Evolutionary conservation across 345 rosid species (phyloP).

Genomic region (Camelina laxa): DNA sequence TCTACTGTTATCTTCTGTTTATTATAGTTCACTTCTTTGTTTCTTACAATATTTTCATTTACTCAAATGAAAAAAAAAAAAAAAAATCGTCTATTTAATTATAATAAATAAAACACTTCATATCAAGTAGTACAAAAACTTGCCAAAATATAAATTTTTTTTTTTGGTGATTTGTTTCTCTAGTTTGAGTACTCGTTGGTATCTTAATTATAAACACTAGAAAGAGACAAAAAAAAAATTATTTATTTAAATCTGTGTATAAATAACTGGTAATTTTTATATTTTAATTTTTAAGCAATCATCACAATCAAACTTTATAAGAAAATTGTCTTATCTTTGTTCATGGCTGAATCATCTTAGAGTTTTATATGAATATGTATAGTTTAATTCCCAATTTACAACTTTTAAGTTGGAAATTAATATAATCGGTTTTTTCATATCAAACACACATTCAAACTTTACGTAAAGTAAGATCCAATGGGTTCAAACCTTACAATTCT

Average conservation of each 20-base stretch:
- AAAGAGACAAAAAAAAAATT: neutral
- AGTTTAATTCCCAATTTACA: neutral
- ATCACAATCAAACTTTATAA: neutral
- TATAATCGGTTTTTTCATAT: neutral
- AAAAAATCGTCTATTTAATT: neutral
- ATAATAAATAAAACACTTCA: neutral
- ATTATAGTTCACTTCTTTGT: neutral
- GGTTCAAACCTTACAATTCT: neutral
- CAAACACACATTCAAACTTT: neutral
- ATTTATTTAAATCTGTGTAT: neutral
- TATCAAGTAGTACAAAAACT: neutral
- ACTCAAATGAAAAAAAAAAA: neutral
- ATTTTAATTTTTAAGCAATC: neutral
- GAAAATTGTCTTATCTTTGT: neutral
- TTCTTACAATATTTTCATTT: neutral
- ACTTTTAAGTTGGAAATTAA: neutral
- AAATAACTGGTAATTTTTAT: neutral
- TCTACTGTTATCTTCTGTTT: neutral
- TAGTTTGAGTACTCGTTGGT: neutral
- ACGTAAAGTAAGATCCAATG: neutral
- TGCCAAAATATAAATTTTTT: neutral
- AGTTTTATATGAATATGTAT: neutral
- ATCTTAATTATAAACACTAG: neutral
- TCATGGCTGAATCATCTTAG: neutral
- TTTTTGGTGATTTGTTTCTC: neutral